Conservation (phyloP, 176 grass and related monocot genomes). For the Oryza nivara region DNA sequence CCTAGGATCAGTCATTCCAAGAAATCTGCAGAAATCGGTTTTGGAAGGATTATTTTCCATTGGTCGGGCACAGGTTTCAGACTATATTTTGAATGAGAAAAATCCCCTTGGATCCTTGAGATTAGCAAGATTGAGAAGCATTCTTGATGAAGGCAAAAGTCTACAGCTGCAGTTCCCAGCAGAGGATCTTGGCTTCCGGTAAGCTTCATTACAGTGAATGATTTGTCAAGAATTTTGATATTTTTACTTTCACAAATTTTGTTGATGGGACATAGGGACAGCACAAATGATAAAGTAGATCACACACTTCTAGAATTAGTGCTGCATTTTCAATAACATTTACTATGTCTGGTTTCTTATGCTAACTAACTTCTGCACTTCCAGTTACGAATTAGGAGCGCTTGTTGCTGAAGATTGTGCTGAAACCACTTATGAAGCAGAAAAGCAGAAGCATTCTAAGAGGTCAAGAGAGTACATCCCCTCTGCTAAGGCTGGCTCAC, state of each 20-base stretch:
- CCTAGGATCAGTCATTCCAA: constrained; percentile 72
- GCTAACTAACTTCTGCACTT: constrained; percentile 28
- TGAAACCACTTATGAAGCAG: constrained; percentile 23
- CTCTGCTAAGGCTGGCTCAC: constrained; percentile 64
- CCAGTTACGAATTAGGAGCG: constrained; percentile 82
- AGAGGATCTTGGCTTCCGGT: constrained; percentile 97
- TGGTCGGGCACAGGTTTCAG: constrained; percentile 74
- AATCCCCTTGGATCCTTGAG: constrained; percentile 76
- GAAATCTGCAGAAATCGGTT: constrained; percentile 60
- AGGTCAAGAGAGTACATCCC: constrained; percentile 72
- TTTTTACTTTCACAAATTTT: not conserved
- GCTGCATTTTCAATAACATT: not conserved
- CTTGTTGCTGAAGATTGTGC: constrained; percentile 47
- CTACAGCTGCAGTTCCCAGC: constrained; percentile 95
- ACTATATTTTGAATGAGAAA: constrained; percentile 88
- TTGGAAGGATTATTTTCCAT: constrained; percentile 92
- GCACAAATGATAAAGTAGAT: not conserved
- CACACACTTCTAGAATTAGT: not conserved
- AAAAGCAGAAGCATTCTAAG: constrained; percentile 31
- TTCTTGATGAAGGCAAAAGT: constrained; percentile 93
- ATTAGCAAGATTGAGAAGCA: constrained; percentile 70
- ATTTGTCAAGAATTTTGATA: not conserved
- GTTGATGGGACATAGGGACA: not conserved
- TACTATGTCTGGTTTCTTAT: constrained; percentile 2
- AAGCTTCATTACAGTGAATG: constrained; percentile 3